These are phyloP conservation scores for Lactarius indigo DNA, from an alignment of 768 basidiomycete genomes.

Conservation along the genomic window DNA sequence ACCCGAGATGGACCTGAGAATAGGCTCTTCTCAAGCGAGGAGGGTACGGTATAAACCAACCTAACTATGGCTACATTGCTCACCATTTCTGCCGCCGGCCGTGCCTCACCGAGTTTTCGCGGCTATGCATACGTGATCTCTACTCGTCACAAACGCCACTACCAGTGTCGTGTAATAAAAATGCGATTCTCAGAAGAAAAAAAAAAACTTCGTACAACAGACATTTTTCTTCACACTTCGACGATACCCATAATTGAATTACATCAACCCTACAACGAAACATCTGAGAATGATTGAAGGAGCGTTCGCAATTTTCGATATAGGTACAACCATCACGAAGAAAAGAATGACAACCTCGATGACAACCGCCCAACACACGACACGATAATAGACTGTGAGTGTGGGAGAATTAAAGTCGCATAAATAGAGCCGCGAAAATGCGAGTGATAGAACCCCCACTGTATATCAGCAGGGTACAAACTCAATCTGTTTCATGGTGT, in stretches of 20 bases:
- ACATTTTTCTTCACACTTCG: not conserved
- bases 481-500: not conserved
- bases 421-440: not conserved
- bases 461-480: not conserved
- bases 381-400: not conserved
- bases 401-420: not conserved
- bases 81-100: no score
- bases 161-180: no score
- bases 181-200: no score
- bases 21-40: no score
- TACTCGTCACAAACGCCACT: no score
- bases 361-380: not conserved
- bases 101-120: no score
- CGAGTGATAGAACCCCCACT: not conserved
- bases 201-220: not conserved
- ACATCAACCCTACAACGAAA: conserved; percentile 1
- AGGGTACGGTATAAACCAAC: no score
- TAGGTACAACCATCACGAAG: not conserved
- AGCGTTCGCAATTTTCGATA: not conserved
- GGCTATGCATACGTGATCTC: no score
- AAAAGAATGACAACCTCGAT: not conserved
- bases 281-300: not conserved
- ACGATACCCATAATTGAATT: not conserved
- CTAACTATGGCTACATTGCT: no score
- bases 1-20: no score